These are phyloP conservation scores for Ophiocordyceps robertsii DNA, from an alignment of 2,329 filamentous ascomycete genomes.

Conservation along the genomic window DNA sequence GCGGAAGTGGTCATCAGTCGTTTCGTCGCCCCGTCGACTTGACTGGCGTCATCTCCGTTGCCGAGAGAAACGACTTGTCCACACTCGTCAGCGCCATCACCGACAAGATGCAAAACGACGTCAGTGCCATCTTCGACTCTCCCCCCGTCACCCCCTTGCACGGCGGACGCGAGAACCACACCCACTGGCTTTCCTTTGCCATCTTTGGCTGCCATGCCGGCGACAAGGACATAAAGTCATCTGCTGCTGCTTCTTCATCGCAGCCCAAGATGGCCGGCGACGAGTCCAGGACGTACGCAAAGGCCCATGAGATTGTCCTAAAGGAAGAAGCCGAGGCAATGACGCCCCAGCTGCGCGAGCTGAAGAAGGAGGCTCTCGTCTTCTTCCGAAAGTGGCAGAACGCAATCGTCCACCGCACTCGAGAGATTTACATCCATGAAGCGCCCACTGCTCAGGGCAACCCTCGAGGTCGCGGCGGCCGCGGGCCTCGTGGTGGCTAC, in stretches of 20 bases:
- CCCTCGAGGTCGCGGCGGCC: conserved; percentile 22
- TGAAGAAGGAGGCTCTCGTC: conserved; percentile 55
- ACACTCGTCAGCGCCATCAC: conserved; percentile 37
- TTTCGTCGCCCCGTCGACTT: conserved; percentile 35
- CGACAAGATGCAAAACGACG: conserved; percentile 39
- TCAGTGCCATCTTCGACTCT: conserved; percentile 38
- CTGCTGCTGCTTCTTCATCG: neutral
- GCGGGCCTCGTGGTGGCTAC: conserved; percentile 6
- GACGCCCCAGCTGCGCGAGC: conserved; percentile 39
- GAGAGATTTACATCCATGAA: conserved; percentile 48
- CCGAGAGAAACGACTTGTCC: conserved; percentile 39
- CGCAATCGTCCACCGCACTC: conserved; percentile 53
- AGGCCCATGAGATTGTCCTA: conserved; percentile 14
- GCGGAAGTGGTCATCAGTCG: conserved; percentile 17
- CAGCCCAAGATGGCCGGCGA: conserved; percentile 1
- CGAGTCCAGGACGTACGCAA: conserved; percentile 10
- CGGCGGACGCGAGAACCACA: conserved; percentile 14
- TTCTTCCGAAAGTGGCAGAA: conserved; percentile 75
- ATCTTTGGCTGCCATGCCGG: conserved; percentile 10
- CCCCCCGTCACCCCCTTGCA: conserved; percentile 20
- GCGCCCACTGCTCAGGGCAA: conserved; percentile 9
- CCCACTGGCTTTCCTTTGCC: conserved; percentile 21
- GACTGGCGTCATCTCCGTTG: conserved; percentile 30
- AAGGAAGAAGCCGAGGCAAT: conserved; percentile 21
- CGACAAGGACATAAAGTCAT: conserved; percentile 10